Evolutionary conservation across 202 grass and related monocot genomes (phyloP), one percentile per base, ranked within the genome.

Genomic region (Dendrocalamus latiflorus): DNA sequence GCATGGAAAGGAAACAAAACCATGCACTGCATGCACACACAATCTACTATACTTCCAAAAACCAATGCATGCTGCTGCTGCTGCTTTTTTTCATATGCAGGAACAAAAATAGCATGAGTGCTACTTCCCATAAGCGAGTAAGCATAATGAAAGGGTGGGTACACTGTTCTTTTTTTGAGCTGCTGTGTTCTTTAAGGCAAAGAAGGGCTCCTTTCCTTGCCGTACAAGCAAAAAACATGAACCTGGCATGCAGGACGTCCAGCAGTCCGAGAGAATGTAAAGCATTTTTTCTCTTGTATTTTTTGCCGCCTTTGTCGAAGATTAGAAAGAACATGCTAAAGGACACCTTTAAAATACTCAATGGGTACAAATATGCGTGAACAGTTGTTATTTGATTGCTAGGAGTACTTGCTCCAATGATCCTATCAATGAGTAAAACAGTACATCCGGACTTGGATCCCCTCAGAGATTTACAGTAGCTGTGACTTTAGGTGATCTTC

Each of bases 181-280:
- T 15, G 65, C 21, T 61, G 54, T 70, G 30, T 61, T 53, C 43
- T 65, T 79, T 72, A 44, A 61, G 74, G 21, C 45, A 81, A 86
- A 81, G 6, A 58, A 17, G 43, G 53, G 8, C 2, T 24, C 21
- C 85, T 82, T 87, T 81, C 71, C 78, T 87, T 76, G 65, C 44
- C 71, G 85, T 81, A 87, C 78, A 82, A 76, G 85, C 71, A 30
- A 75, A 75, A 18, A 67, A 53, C 51, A 75, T 60, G 68, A 75
- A 48, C 38, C 79, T 81, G 8, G 36, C 59, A 48, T 15, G 10
- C 37, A 44, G 9, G 30, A 18, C 47, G 67, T 81, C 62, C 33
- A 41, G 24, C 33, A 59, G 61, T 57, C 61, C 39, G 30, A 86
- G 37, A 68, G 25, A 48, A 68, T 58, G 69, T 14, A 67, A 68